Evolutionary conservation across 331 rosid species (phyloP), one percentile per base, ranked within the genome.

Genomic region (Malus hybrid): DNA sequence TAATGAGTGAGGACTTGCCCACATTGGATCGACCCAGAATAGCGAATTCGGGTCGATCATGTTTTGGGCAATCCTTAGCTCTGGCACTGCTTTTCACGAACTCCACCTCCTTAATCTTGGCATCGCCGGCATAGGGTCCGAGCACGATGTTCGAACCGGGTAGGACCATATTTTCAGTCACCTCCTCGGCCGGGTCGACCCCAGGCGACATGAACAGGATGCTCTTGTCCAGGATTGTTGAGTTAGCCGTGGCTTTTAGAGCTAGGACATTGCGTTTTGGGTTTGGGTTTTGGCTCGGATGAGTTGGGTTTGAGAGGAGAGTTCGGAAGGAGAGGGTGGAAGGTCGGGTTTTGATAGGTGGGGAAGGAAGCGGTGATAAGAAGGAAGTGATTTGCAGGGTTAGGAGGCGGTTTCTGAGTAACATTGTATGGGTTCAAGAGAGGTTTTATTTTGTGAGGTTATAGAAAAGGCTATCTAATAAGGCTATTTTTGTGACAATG

Each of bases 1-100:
- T 93, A 54, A 93, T 88, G 46, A 93, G 96, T 22, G 96, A 93
- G 42, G 97, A 93, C 72, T 93, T 93, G n/a, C 97, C 96, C 7
- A 93, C 96, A 81, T 90, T 93, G 71, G 97, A 90, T 0, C 96
- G 93, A 74, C 97, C 97, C 20, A 93, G 86, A 57, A 90, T 82
- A 1, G 96, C 96, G 71, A 88, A 93, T 66, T 93, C 97, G 1
- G 96, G 97, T 15, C 87, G 81, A 59, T 77, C 78, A 36, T 90
- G 89, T 22, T 44, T 75, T n/a, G 97, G 97, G 76, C 97, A 93
- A 6, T 93, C 96, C 81, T 76, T 88, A 15, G 93, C 92, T 10
- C 76, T 83, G 14, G 64, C 65, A 65, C 97, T 92, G 71, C 97
- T 93, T 78, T 90, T 93, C 18, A 88, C 82, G 46, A 88, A 93